Base-by-base conservation (phyloP, 2,329 filamentous ascomycete genomes). In the Verticillium zaregamsianum region DNA sequence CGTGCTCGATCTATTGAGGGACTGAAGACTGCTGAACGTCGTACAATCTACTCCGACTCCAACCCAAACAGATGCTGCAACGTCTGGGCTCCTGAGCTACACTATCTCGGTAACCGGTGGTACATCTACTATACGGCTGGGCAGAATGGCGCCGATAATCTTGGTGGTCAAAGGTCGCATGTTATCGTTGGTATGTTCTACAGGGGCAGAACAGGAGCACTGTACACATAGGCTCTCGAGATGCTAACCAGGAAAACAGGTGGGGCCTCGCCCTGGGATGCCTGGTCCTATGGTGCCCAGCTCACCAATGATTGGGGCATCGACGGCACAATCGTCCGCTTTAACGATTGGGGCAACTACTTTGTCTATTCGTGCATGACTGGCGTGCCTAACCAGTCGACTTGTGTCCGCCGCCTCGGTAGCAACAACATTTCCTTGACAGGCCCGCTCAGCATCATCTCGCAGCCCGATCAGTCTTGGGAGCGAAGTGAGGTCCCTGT, bases 61-160 rank as follows among this genome's bases (percentile, higher is more conserved):
- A 78, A 77, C 17, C 68, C 82, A 2, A 73, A 72, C 4, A 74
- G 81, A 17, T 82, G 80, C 70, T 82, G 81, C 69, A 85, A 84
- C 60, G 78, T 86, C 40, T 87, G 84, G 84, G 83, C 84, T 0
- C 84, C 83, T 0, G 83, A 86, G 66, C 72, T 85, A 0, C 83
- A 85, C 66, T 80, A 79, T 61, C 68, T 85, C 8, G 75, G 79
- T n/a, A 73, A 71, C 15, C 67, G 60, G 20, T 80, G 83, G 83
- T 86, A 83, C 61, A 77, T 86, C 45, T 86, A 86, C 71, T 86
- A 86, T 68, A 82, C 82, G 0, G 80, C 82, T 1, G 82, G 82
- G 0, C 74, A 73, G 28, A 69, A 70, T 2, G 73, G 71, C 3
- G 25, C 35, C 15, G 28, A 14, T 17, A 75, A 83, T 63, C 71